A percentile compares a stretch with the other conserved stretches of the same genome.
Conservation (phyloP, 768 basidiomycete species). For the Panaeolus papilionaceus region DNA sequence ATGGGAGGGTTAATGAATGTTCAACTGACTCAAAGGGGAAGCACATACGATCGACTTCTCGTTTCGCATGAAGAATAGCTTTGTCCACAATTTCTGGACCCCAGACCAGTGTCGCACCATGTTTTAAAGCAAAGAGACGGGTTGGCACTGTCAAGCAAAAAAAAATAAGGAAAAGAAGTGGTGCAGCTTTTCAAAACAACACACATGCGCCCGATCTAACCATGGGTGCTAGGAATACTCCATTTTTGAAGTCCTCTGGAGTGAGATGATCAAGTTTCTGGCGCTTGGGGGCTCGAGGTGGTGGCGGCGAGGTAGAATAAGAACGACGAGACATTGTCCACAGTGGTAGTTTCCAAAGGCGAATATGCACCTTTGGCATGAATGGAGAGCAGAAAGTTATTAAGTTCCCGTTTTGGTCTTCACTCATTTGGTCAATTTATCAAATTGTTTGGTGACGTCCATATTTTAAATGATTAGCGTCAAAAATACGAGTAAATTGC, state of each 20-base stretch:
- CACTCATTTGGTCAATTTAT: neutral
- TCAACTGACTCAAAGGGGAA: neutral
- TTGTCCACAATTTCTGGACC: constrained; percentile 96
- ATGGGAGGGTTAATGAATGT: constrained; percentile 8
- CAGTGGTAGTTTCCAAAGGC: neutral
- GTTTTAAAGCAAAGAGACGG: constrained; percentile 84
- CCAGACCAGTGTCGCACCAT: constrained; percentile 96
- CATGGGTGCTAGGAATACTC: constrained; percentile 97
- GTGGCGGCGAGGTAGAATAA: constrained; percentile 54
- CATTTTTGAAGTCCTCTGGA: constrained; percentile 81
- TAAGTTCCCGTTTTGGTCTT: neutral
- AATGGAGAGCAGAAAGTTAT: neutral
- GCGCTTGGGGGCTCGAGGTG: constrained; percentile 58
- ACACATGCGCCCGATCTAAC: constrained; percentile 90
- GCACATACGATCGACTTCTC: constrained; percentile 85
- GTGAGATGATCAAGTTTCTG: constrained; percentile 65
- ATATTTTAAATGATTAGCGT: neutral
- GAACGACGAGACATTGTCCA: constrained; percentile 58
- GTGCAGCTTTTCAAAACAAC: constrained; percentile 37
- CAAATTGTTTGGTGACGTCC: neutral
- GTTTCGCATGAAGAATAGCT: constrained; percentile 86
- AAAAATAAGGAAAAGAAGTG: constrained; percentile 20
- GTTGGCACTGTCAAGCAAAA: constrained; percentile 72
- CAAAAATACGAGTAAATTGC: constrained; percentile 2
- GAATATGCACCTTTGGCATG: neutral